A percentile compares a stretch with the other conserved stretches of the same genome.
These are phyloP conservation scores for Leccinum pachyderme DNA, from an alignment of 1,284 basidiomycete species.

Conservation along the genomic window DNA sequence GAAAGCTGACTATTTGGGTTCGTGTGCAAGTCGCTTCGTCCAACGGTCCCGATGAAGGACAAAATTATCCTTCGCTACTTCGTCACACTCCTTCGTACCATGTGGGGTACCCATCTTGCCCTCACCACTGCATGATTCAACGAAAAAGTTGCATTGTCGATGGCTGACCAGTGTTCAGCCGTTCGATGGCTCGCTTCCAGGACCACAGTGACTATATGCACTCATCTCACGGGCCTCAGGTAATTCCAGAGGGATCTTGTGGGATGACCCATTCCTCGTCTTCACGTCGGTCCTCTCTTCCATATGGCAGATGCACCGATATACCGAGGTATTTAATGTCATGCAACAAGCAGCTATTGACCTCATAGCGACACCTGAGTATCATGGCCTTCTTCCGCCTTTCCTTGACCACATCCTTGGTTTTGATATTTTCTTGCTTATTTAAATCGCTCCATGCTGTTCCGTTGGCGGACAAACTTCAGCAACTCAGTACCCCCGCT, in stretches of 20 bases:
- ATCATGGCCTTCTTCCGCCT: slow-evolving; percentile 20
- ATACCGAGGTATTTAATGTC: slow-evolving; percentile 19
- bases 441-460: slow-evolving; percentile 10
- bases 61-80: not conserved
- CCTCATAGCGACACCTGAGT: not conserved
- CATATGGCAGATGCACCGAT: slow-evolving; percentile 5
- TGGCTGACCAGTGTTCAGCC: not conserved
- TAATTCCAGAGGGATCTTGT: slow-evolving; percentile 5
- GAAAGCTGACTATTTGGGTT: slow-evolving; percentile 2
- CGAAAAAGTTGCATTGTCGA: not conserved
- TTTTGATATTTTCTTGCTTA: slow-evolving; percentile 6
- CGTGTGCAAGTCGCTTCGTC: not conserved
- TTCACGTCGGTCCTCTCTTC: slow-evolving; percentile 10
- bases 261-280: not conserved
- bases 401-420: slow-evolving; percentile 3
- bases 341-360: not conserved
- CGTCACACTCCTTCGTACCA: not conserved
- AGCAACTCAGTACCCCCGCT: slow-evolving; percentile 7
- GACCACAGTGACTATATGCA: slow-evolving; percentile 10
- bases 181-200: slow-evolving; percentile 3
- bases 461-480: slow-evolving; percentile 10
- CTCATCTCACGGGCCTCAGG: not conserved
- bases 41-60: slow-evolving; percentile 3
- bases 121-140: not conserved
- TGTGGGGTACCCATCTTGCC: slow-evolving; percentile 3